Percentiles rank a stretch among this genome's conserved stretches.
Evolutionary conservation across 768 basidiomycete genomes (phyloP).

Genomic region (Amanita exitialis): DNA sequence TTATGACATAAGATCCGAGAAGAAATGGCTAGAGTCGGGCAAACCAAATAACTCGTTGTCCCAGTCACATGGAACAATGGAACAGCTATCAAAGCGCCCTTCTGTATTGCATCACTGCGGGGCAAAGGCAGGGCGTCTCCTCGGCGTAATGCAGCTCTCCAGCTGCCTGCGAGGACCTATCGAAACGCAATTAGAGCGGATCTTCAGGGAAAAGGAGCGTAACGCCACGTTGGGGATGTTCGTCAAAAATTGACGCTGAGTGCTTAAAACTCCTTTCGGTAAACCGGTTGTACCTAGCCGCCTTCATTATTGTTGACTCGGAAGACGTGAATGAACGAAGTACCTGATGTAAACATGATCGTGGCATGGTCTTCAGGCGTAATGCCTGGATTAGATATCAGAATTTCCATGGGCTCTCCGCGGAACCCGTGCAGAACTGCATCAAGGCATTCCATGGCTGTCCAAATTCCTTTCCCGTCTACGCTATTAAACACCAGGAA

Average conservation of each 20-base stretch:
- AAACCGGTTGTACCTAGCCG: slow-evolving; percentile 15
- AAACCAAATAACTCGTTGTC: slow-evolving; percentile 16
- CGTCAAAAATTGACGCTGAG: slow-evolving; percentile 38
- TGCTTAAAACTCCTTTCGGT: slow-evolving; percentile 40
- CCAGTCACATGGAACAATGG: slow-evolving; percentile 56
- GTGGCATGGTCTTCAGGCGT: slow-evolving; percentile 37
- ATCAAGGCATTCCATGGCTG: slow-evolving; percentile 29
- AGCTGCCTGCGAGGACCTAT: slow-evolving; percentile 22
- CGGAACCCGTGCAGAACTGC: slow-evolving; percentile 22
- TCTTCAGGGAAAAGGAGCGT: slow-evolving; percentile 2
- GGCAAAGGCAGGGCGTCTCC: slow-evolving; percentile 25
- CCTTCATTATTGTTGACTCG: slow-evolving; percentile 1
- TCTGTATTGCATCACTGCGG: slow-evolving; percentile 25
- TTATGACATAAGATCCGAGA: neutral
- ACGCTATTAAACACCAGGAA: slow-evolving; percentile 31
- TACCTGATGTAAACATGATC: slow-evolving; percentile 46
- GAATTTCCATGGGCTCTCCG: slow-evolving; percentile 18
- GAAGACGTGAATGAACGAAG: slow-evolving; percentile 7
- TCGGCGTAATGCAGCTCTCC: slow-evolving; percentile 26
- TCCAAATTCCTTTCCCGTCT: slow-evolving; percentile 33
- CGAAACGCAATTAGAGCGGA: neutral
- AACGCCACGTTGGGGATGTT: slow-evolving; percentile 33
- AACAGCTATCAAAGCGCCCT: slow-evolving; percentile 35
- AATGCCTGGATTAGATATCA: slow-evolving; percentile 22
- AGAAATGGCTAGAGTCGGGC: neutral